Base-by-base conservation (phyloP, 2,329 filamentous ascomycete species). In the Monascus ruber region DNA sequence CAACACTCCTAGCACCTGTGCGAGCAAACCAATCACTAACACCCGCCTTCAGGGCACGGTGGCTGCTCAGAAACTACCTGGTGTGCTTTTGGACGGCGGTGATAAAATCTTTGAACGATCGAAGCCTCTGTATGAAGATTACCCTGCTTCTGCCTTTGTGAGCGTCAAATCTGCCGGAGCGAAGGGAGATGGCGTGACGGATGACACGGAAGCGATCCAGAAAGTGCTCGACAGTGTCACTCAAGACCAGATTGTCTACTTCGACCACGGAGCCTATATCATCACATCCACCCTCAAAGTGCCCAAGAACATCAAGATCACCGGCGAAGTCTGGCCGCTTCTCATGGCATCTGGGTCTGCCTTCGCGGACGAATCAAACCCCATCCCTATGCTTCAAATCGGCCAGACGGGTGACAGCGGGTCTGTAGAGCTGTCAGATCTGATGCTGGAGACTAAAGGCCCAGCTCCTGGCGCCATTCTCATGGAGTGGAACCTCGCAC, bases 291-390 rank as follows among this genome's bases (percentile, higher is more conserved):
- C 77, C 4, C 62, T 81, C 54, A 70, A 68, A 39, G 66, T 81
- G 2, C 76, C 76, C 42, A 83, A 82, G 69, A 76, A 86, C 54
- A 79, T 89, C 67, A 83, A 81, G 65, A 88, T 96, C 56, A 85
- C 84, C 5, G 89, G 89, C 52, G 87, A 95, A 65, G 79, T 93
- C 57, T 94, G 85, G 85, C 82, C 89, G 2, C 67, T 94, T 45
- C 82, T 96, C 60, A 82, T 95, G 73, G 88, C 85, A 25, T 76
- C 79, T 37, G 88, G 88, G 38, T 56, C 66, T 28, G 72, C 74
- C 47, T 96, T 95, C 70, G 66, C 72, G 46, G 79, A 94, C 59
- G 71, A 81, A 60, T 64, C 69, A 48, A 85, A 87, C 56, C 88
- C 87, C 32, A 76, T 79, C 57, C 77, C 85, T n/a, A 82, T 93